Evolutionary conservation across 768 basidiomycete species (phyloP), one percentile per base, ranked within the genome.

Genomic region (Podaxis carcinomalis): DNA sequence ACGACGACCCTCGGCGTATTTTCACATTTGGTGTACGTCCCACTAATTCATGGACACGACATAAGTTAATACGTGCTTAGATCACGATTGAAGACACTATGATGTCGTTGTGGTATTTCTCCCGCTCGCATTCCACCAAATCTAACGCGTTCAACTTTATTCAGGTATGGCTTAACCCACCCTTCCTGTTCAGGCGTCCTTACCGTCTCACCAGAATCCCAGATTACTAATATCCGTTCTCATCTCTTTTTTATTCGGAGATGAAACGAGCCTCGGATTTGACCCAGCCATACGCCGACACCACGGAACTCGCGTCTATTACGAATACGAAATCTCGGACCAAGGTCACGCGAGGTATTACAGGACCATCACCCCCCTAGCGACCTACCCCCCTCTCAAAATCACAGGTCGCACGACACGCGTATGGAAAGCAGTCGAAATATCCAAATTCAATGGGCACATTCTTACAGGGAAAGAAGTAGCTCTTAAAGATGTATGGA

Each of bases 1-100:
- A 69, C 52, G 67, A 67, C 51, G 68, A 70, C 58, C 51, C 57
- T 19, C 64, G 67, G 11, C 63, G 69, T 11, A 66, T 64, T 58
- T 69, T 64, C 47, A 63, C 59, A 5, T 66, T 61, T 53, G 68
- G 67, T 19, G 67, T 68, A 54, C 25, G 64, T 49, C 19, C 14
- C 21, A 4, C 65, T 14, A 23, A n/a, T 53, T 6, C 25, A 44
- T 27, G 19, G 23, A 47, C 10, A 40, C 0, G 10, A 13, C n/a
- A 4, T 6, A 14, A n/a, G 1, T 1, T 28, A 28, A 44, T 5
- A 10, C 7, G 11, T 10, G 4, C 10, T 16, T 51, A 63, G 57
- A 47, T 59, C 16, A 55, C 62, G 3, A 54, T 63, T 21, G 62
- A 58, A 36, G 40, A 62, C 39, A 32, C 49, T 13, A 56, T 28